Percentiles rank a stretch among this genome's conserved stretches.
These are phyloP conservation scores for Hyphodiscus hymeniophilus DNA, from an alignment of 495 filamentous ascomycete species.

Conservation along the genomic window DNA sequence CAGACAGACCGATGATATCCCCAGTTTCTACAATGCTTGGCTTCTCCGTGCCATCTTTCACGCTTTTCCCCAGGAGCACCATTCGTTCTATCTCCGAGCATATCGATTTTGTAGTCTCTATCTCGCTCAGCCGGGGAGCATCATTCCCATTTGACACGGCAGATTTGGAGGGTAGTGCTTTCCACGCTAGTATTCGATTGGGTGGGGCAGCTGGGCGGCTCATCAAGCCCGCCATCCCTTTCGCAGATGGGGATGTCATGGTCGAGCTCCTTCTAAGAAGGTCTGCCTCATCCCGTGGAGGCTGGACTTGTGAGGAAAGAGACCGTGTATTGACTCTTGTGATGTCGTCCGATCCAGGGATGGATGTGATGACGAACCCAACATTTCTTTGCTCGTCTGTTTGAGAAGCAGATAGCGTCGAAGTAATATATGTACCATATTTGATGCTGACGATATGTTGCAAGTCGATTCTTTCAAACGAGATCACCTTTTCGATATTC, in stretches of 20 bases:
- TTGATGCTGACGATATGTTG: conserved; percentile 59
- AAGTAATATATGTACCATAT: conserved; percentile 83
- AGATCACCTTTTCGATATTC: conserved; percentile 83
- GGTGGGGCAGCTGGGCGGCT: conserved; percentile 12
- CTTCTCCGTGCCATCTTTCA: conserved; percentile 26
- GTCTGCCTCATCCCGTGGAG: conserved; percentile 18
- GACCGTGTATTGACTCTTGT: conserved; percentile 78
- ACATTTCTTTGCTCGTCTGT: conserved; percentile 71
- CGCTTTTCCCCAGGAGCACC: conserved; percentile 16
- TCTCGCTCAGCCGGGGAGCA: conserved; percentile 45
- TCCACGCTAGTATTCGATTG: conserved; percentile 37
- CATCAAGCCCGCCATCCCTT: background rate
- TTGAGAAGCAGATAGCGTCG: conserved; percentile 64
- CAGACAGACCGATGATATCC: conserved; percentile 72
- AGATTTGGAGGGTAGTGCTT: conserved; percentile 51
- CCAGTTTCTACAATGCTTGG: conserved; percentile 50
- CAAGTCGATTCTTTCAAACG: conserved; percentile 80
- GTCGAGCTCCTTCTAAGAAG: conserved; percentile 11
- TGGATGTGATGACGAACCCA: conserved; percentile 72
- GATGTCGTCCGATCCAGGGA: conserved; percentile 55
- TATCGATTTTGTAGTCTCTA: conserved; percentile 60
- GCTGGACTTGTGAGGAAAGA: conserved; percentile 43
- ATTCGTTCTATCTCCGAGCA: conserved; percentile 42
- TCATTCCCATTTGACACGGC: conserved; percentile 29
- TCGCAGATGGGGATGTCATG: conserved; percentile 1